phyloP scores from a whole-genome alignment of 306 rosid genomes.

The Castanea crenata region DNA sequence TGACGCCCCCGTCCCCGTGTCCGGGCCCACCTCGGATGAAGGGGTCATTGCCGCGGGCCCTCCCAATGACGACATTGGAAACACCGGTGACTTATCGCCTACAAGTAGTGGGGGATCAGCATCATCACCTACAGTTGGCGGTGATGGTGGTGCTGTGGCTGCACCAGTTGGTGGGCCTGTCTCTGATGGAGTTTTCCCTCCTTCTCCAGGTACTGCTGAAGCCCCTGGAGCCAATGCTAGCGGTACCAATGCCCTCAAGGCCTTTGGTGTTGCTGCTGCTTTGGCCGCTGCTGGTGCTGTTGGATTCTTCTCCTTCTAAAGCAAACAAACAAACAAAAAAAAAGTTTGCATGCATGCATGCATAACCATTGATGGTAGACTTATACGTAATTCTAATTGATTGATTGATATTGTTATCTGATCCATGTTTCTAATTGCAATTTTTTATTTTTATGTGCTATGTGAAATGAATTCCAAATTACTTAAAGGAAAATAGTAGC shows the following conservation, averaged over 20 bases:
- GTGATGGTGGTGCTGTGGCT: neutral
- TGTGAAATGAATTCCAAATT: neutral
- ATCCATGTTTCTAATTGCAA: neutral
- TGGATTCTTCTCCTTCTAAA: constrained; percentile 31
- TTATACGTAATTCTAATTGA: neutral
- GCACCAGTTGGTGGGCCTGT: constrained; percentile 56
- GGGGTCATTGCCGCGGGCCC: neutral
- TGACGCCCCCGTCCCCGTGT: neutral
- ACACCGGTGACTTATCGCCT: neutral
- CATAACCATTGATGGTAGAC: neutral
- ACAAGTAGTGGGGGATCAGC: no score
- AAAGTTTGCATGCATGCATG: no score
- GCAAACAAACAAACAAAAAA: neutral
- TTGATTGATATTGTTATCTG: neutral
- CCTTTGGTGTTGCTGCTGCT: constrained; percentile 30
- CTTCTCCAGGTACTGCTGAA: neutral
- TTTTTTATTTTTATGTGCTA: neutral
- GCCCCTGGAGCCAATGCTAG: neutral
- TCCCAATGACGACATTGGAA: constrained; percentile 29
- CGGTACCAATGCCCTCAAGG: constrained; percentile 20
- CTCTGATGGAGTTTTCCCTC: constrained; percentile 27
- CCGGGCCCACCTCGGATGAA: neutral
- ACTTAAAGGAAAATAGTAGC: neutral
- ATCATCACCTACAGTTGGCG: neutral
- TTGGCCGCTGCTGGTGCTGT: constrained; percentile 20